Base-by-base conservation (phyloP, 1,284 basidiomycete species). In the Naganishia cerealis region DNA sequence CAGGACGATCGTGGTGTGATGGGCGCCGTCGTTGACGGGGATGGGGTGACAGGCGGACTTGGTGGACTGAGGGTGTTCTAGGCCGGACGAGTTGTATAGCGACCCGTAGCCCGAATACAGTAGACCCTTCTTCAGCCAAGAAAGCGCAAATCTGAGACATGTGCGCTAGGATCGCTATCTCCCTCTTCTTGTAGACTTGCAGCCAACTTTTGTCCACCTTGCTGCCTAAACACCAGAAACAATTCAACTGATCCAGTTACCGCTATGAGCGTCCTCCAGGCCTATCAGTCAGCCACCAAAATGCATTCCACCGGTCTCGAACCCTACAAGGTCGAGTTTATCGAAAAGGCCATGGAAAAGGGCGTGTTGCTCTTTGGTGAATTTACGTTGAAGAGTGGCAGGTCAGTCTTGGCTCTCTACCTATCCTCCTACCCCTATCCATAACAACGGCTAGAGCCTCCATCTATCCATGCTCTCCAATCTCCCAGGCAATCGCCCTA, bases 371-470 rank as follows among this genome's bases (percentile, higher is more conserved):
- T 91, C 77, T 95, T 97, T 78, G 91, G 94, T 67, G 83, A 88
- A 10, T 96, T 96, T 80, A 90, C 88, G 1, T 85, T 96, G 69
- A 99, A 99, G 85, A 94, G 92, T 42, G 95, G 95, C 72, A 88
- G 95, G 90, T 91, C 79, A 73, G 88, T 82, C 58, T 40, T 13
- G 29, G 29, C 29, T 33, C 29, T 33, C 29, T 33, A 33, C 29
- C 29, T 33, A 33, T 33, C 29, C 6, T 33, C 29, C 29, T 33
- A 33, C 29, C 6, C 29, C 29, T n/a, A 42, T 36, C 8, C 59
- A 15, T 4, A 56, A 33, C 26, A 43, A 48, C 10, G 18, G 24
- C 57, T 43, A 21, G 57, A 42, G n/a, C 42, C 24, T 38, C 29
- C n/a, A 39, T 16, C 8, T 43, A 48, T 36, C 15, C 3, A 43